These are phyloP conservation scores for Populus tomentosa DNA, from an alignment of 441 rosid genomes.

Conservation along the genomic window DNA sequence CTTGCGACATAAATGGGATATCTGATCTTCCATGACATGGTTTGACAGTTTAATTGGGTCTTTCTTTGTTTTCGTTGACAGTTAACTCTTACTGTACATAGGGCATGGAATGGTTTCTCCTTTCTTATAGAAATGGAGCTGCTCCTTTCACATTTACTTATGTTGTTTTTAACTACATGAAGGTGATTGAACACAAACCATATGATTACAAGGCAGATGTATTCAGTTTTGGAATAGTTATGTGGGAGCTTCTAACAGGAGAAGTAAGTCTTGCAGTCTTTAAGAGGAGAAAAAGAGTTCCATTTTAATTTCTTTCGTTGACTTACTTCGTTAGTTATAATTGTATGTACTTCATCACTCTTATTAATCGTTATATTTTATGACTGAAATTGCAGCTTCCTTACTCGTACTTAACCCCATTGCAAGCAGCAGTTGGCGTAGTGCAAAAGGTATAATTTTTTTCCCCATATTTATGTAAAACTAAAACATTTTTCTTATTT, in stretches of 20 bases:
- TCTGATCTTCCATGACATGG: slow-evolving; percentile 8
- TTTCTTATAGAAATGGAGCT: not conserved
- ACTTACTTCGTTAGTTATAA: not conserved
- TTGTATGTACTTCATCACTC: not conserved
- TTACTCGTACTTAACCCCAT: slow-evolving; percentile 70
- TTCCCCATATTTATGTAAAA: not conserved
- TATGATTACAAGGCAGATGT: slow-evolving; percentile 92
- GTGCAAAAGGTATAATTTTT: slow-evolving; percentile 70
- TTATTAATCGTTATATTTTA: not conserved
- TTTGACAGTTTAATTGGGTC: not conserved
- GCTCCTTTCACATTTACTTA: slow-evolving; percentile 16
- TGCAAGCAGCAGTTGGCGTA: slow-evolving; percentile 97
- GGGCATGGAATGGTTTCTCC: slow-evolving; percentile 1
- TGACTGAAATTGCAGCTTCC: slow-evolving; percentile 63
- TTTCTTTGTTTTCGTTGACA: not conserved
- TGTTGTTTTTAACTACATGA: slow-evolving; percentile 32
- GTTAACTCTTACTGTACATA: not conserved
- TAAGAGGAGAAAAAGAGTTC: slow-evolving; percentile 1
- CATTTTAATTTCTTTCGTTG: not conserved
- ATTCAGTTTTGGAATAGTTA: slow-evolving; percentile 81
- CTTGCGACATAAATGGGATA: slow-evolving; percentile 7
- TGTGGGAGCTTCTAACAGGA: slow-evolving; percentile 96
- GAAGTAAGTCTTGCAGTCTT: slow-evolving; percentile 47
- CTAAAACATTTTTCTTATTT: slow-evolving; percentile 2
- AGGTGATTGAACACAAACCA: slow-evolving; percentile 95